A percentile compares a stretch with the other conserved stretches of the same genome.
Conservation (phyloP, 306 rosid species). For the Vicia faba region DNA sequence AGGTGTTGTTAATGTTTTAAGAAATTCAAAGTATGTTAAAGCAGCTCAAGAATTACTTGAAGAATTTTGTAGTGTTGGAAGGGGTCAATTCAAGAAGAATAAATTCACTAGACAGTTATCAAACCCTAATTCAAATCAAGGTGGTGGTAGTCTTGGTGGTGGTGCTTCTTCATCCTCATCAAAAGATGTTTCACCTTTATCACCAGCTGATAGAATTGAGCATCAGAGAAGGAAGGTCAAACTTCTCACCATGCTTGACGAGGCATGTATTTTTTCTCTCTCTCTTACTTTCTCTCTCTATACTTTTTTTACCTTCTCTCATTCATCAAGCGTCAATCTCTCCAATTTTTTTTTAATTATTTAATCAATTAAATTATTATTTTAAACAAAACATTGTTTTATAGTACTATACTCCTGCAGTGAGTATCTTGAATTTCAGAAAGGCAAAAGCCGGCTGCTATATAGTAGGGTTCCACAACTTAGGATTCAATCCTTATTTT, state of each 20-base stretch:
- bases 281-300: constrained; percentile 19
- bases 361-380: constrained; percentile 16
- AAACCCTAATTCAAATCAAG: constrained; percentile 72
- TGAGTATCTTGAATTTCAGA: constrained; percentile 44
- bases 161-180: constrained; percentile 60
- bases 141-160: constrained; percentile 36
- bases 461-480: constrained; percentile 45
- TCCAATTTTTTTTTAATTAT: constrained; percentile 26
- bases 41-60: constrained; percentile 79
- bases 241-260: constrained; percentile 82
- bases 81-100: constrained; percentile 78
- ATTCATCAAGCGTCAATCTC: constrained; percentile 54
- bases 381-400: not conserved
- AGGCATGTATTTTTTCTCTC: constrained; percentile 73
- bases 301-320: constrained; percentile 42
- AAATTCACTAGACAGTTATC: constrained; percentile 54
- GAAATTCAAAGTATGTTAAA: constrained; percentile 71
- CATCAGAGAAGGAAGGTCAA: constrained; percentile 91
- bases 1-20: constrained; percentile 66
- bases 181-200: constrained; percentile 64
- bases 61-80: constrained; percentile 89
- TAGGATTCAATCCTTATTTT: constrained; percentile 39
- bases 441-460: constrained; percentile 62
- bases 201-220: constrained; percentile 82
- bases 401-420: constrained; percentile 44